Base-by-base conservation (phyloP, 2,329 filamentous ascomycete genomes). In the Penicillium sp. region DNA sequence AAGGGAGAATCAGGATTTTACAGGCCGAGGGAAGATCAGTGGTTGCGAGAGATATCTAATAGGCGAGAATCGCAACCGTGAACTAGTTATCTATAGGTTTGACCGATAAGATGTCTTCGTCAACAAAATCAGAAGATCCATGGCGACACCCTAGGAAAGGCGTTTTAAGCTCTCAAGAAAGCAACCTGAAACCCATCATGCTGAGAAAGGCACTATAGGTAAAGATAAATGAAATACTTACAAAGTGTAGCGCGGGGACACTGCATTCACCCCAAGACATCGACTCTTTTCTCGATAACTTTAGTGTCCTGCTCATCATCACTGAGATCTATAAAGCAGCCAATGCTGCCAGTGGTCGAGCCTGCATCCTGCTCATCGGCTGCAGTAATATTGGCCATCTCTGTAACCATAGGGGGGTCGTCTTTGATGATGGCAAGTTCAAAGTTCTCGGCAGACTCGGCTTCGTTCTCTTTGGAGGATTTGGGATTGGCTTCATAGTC, bases 41-140 rank as follows among this genome's bases (percentile, higher is more conserved):
- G 86, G 85, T 1, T 83, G 86, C 58, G 85, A 88, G 69, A 72
- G 83, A 53, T 87, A 84, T 79, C 52, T 88, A n/a, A 70, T 88
- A 11, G 85, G 86, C 0, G 82, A 87, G 71, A 85, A 84, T 65
- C 60, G 62, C 1, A 66, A 75, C 9, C 77, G 81, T 31, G 76
- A 79, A 57, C 68, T 88, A 46, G 82, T 83, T 0, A 71, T 88
- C 54, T 72, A 82, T 57, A 70, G 79, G 53, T 87, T 88, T 59
- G 72, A 75, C 62, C 66, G 63, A 58, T 73, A 57, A 59, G 14
- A 11, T 29, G 27, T 11, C 10, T 4, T 29, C 27, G 27, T 29
- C 27, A 29, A 29, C 27, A 11, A 1, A 29, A 29, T 29, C 9
- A 29, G 27, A 29, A 29, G 27, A 4, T 29, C 27, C 8, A 29